phyloP scores from a whole-genome alignment of 2,329 filamentous ascomycete species.

The Aspergillus sojae region DNA sequence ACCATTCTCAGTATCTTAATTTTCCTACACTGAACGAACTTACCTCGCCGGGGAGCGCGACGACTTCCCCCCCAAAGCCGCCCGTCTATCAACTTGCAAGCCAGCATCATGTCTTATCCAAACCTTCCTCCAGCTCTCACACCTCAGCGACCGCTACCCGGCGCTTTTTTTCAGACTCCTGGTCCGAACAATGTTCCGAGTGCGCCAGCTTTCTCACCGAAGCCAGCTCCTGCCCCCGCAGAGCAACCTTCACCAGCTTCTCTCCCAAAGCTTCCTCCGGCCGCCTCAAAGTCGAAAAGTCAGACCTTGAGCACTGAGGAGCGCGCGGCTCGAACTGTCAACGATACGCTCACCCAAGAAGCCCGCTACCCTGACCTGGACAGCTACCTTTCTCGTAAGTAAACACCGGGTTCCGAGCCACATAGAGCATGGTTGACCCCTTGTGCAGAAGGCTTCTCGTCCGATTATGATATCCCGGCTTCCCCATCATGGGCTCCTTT shows the following conservation, averaged over 20 bases:
- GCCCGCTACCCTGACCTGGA: conserved; percentile 86
- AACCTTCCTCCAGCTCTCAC: conserved; percentile 39
- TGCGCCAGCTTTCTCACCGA: conserved; percentile 39
- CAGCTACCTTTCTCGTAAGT: conserved; percentile 83
- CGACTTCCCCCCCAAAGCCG: conserved; percentile 10
- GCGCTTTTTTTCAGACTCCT: conserved; percentile 46
- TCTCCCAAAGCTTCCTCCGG: conserved; percentile 39
- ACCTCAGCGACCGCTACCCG: conserved; percentile 44
- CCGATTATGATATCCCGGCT: conserved; percentile 80
- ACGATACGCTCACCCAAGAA: conserved; percentile 74
- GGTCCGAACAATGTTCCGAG: conserved; percentile 39
- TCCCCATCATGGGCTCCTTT: conserved; percentile 81
- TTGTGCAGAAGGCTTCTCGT: conserved; percentile 76
- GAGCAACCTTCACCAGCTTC: conserved; percentile 33
- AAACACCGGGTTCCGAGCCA: neutral
- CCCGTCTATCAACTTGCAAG: conserved; percentile 12
- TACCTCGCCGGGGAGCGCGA: conserved; percentile 29
- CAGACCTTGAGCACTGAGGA: conserved; percentile 69
- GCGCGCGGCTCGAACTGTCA: conserved; percentile 81
- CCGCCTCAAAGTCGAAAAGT: conserved; percentile 47
- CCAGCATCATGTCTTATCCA: conserved; percentile 45
- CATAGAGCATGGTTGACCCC: conserved; percentile 12
- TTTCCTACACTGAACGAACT: conserved; percentile 22
- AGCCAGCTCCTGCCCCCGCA: conserved; percentile 29
- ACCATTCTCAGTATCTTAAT: conserved; percentile 15